Percentiles rank a stretch among this genome's conserved stretches.
Evolutionary conservation across 2,329 filamentous ascomycete genomes (phyloP).

Genomic region (Coleophoma eucalyptorum): DNA sequence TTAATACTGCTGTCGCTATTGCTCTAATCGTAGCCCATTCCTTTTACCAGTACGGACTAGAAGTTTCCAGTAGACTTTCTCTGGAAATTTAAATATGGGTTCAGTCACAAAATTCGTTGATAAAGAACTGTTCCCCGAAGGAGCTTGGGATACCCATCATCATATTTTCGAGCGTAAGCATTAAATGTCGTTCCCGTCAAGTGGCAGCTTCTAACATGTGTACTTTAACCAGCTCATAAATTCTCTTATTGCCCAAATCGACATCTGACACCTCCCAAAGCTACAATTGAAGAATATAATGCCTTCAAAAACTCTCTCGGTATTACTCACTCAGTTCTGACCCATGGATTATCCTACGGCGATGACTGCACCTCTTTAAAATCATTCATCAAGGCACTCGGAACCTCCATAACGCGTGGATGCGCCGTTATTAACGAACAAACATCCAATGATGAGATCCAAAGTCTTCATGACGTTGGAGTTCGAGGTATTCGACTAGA

Average conservation of each 20-base stretch:
- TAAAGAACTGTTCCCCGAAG: conserved; percentile 21
- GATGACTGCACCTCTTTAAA: conserved; percentile 30
- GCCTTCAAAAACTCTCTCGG: conserved; percentile 21
- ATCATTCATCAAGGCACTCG: conserved; percentile 26
- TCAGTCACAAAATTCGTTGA: too few species aligned
- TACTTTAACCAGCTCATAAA: background rate
- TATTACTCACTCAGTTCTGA: conserved; percentile 31
- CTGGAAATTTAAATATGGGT: too few species aligned
- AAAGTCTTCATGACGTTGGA: conserved; percentile 22
- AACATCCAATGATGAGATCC: conserved; percentile 17
- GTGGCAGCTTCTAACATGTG: background rate
- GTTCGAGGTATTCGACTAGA: conserved; percentile 32
- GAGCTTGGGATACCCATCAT: conserved; percentile 29
- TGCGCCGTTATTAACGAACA: conserved; percentile 27
- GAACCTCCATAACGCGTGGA: conserved; percentile 18
- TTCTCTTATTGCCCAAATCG: background rate
- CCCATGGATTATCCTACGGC: conserved; percentile 33
- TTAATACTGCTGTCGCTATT: too few species aligned
- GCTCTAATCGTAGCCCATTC: too few species aligned
- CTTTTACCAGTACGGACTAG: too few species aligned
- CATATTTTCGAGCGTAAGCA: conserved; percentile 29
- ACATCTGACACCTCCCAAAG: conserved; percentile 4
- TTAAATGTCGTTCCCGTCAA: background rate
- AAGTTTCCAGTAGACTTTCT: too few species aligned
- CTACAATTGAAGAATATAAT: conserved; percentile 21